Conservation (phyloP, 2,329 filamentous ascomycete genomes). For the Beauveria sp. region DNA sequence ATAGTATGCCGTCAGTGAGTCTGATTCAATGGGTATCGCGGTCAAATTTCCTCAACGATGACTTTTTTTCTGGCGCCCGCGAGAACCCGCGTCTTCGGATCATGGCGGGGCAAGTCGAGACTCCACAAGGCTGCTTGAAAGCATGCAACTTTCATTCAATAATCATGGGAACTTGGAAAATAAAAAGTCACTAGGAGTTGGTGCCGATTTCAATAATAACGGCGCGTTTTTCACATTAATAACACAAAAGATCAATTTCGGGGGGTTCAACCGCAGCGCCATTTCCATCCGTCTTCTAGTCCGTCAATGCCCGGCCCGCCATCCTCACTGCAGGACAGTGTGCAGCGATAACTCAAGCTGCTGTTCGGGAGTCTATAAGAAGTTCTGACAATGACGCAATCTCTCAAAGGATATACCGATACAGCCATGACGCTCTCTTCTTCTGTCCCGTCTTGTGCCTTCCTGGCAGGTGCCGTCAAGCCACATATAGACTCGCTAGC, state of each 20-base stretch:
- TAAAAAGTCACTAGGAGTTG: neutral
- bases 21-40: neutral
- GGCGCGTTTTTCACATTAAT: neutral
- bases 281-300: slow-evolving; percentile 10
- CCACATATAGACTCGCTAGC: neutral
- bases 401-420: neutral
- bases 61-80: slow-evolving; percentile 2
- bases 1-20: neutral
- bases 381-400: slow-evolving; percentile 6
- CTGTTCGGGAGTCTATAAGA: neutral
- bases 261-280: neutral
- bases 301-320: slow-evolving; percentile 1
- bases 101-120: slow-evolving; percentile 1
- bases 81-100: neutral
- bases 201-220: neutral
- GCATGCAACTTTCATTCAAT: neutral
- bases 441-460: neutral
- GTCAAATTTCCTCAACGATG: neutral
- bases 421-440: neutral
- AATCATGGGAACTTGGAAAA: neutral
- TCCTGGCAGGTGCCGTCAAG: neutral
- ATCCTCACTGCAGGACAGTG: slow-evolving; percentile 2
- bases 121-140: neutral
- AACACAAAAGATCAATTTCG: neutral
- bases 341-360: neutral